Base-by-base conservation (phyloP, 306 rosid genomes). In the Canavalia gladiata region DNA sequence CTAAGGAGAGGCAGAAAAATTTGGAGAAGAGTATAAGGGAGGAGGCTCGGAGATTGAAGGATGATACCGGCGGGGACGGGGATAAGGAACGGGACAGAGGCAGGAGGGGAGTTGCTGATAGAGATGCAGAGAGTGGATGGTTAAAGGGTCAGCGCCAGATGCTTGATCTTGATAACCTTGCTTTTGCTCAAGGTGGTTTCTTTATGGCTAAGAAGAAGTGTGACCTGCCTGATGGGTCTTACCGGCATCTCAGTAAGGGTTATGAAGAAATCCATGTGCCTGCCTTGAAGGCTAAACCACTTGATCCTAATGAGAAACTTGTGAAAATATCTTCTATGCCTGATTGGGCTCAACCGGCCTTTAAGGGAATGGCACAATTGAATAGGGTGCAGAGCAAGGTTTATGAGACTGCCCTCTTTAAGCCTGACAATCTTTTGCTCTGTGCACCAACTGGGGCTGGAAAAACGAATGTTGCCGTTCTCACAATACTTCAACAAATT, bases 371-470 rank as follows among this genome's bases (percentile, higher is more conserved):
- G 99, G 87, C 87, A 3, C 97, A 93, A 84, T 85, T 95, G 90
- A 95, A 95, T 81, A 89, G 97, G 88, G 97, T 95, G 9, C 99
- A 95, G 77, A 95, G 99, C 82, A 91, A 77, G 84, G 97, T 95
- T 31, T 95, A 93, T 55, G 93, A 90, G 83, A 88, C 97, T 79
- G 98, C 99, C 0, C 95, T 95, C 54, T 89, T 89, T 51, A 82
- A 82, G 47, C 91, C 90, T 0, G 96, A 93, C 77, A 90, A 93
- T 82, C 75, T 95, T 65, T 91, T 95, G 51, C 85, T 95, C 2
- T 95, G 99, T 80, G 99, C 99, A 29, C 99, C 99, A 55, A 95
- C 99, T 66, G 98, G 99, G 31, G 99, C 99, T 66, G 99, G 99
- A 58, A 95, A 95, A 87, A 95, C 99, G n/a, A 95, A 95, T 52